A percentile compares a stretch with the other conserved stretches of the same genome.
These are phyloP conservation scores for Melanogaster broomeanus DNA, from an alignment of 768 basidiomycete genomes.

Conservation along the genomic window DNA sequence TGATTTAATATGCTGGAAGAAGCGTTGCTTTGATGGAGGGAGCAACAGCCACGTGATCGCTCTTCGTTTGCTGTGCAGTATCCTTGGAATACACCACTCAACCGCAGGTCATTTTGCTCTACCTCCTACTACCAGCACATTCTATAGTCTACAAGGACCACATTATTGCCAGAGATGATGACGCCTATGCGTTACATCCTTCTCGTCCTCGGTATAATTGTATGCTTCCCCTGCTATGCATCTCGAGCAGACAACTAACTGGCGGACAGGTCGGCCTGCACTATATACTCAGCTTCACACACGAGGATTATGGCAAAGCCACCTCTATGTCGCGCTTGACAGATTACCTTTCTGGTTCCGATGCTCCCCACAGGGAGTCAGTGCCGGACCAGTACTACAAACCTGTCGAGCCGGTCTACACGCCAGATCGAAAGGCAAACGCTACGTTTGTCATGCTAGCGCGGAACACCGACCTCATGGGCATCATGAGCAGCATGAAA, in stretches of 20 bases:
- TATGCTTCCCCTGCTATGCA: conserved; percentile 29
- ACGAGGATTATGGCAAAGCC: conserved; percentile 43
- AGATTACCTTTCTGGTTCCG: conserved; percentile 20
- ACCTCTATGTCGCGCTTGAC: conserved; percentile 39
- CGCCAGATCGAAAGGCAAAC: conserved; percentile 67
- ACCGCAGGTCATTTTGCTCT: not conserved
- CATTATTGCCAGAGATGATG: conserved; percentile 43
- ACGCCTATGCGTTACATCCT: conserved; percentile 62
- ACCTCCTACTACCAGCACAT: not conserved
- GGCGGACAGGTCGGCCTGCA: conserved; percentile 37
- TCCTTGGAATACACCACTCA: too few relatives aligned
- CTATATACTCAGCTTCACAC: conserved; percentile 44
- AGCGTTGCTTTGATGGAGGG: too few relatives aligned
- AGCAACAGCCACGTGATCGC: too few relatives aligned
- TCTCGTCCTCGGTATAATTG: conserved; percentile 47
- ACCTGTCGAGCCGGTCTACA: conserved; percentile 34
- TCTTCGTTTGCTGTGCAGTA: too few relatives aligned
- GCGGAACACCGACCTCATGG: conserved; percentile 63
- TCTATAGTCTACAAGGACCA: conserved; percentile 4
- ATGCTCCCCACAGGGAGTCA: conserved; percentile 56
- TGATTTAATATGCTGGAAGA: too few relatives aligned
- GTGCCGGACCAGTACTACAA: conserved; percentile 61
- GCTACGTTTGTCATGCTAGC: conserved; percentile 83
- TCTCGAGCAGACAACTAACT: conserved; percentile 8
- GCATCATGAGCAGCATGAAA: conserved; percentile 63